Evolutionary conservation across 352 stramenopile genomes (phyloP), one percentile per base, ranked within the genome.

Genomic region (Elongisporangium undulatum): DNA sequence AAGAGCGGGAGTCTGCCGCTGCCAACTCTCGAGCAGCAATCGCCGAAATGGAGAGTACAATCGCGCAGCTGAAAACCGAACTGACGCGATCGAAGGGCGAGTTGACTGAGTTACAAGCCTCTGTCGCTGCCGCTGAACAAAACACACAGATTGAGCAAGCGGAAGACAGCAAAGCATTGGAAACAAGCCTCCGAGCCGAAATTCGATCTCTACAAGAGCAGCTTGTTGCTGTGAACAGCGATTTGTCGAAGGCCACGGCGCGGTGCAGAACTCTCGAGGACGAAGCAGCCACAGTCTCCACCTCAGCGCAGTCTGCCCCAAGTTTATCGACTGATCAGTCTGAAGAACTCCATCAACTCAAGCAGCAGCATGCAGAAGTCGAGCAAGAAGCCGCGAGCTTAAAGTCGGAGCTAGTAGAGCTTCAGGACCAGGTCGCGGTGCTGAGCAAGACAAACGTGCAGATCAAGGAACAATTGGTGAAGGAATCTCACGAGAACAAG

Each of bases 401-500:
- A 3, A 77, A 75, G 54, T 24, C 22, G 12, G 69, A 77, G 19
- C 52, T 74, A 13, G 34, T 24, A 34, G 61, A 71, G 9, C 53
- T 79, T 15, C 69, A 82, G 24, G 63, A 77, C 2, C 61, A 79
- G 24, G 17, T 77, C 4, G 4, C 41, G 16, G 53, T 69, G 13
- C 23, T 80, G 24, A 49, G 22, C 13, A 68, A 59, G 56, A 73
- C 63, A 8, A 78, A 77, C 24, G 24, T 29, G 7, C 69, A 81
- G 39, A 60, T 76, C 21, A 80, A 82, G 38, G 67, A 81, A 24
- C 68, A 81, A 21, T 51, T 85, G 10, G 16, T 62, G 22, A 76
- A 77, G 48, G 75, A 83, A 45, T 72, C 64, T 17, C 74, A 77
- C 12, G 71, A 80, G 24, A 76, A 81, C 56, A 77, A 77, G 23